Conservation (phyloP, 441 rosid genomes). For the Populus hybrid region DNA sequence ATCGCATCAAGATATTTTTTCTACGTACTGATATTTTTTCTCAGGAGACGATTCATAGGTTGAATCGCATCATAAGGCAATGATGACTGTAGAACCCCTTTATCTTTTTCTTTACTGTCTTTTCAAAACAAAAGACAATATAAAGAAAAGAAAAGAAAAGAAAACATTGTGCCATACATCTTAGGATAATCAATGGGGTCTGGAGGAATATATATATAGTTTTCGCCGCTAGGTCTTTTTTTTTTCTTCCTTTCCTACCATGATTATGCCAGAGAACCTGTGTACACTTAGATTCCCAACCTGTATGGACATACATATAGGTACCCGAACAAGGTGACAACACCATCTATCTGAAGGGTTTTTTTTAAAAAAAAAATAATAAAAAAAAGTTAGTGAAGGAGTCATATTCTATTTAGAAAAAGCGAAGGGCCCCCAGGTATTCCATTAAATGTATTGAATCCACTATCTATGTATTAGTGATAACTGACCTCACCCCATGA, state of each 20-base stretch:
- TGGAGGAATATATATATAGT: conserved; percentile 17
- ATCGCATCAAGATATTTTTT: background rate
- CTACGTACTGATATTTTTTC: background rate
- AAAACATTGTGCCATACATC: background rate
- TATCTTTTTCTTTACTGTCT: conserved; percentile 1
- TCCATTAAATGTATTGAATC: conserved; percentile 1
- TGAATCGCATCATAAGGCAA: conserved; percentile 18
- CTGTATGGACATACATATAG: conserved; percentile 21
- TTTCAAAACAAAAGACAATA: background rate
- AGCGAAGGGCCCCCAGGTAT: conserved; percentile 23
- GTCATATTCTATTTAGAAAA: conserved; percentile 13
- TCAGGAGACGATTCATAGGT: conserved; percentile 1
- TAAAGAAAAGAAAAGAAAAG: background rate
- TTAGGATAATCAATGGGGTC: conserved; percentile 5
- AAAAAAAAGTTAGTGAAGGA: conserved; percentile 8
- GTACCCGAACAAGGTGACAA: conserved; percentile 28
- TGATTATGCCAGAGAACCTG: conserved; percentile 32
- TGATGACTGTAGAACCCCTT: conserved; percentile 14
- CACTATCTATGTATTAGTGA: conserved; percentile 20
- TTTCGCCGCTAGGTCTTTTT: conserved; percentile 1
- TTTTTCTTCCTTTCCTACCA: conserved; percentile 26
- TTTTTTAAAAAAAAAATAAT: conserved; percentile 1
- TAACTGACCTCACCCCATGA: conserved; percentile 34
- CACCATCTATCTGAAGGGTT: conserved; percentile 23
- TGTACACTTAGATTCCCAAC: conserved; percentile 34